phyloP scores from a whole-genome alignment of 1,284 basidiomycete species.

The Afroboletus lepidellus region DNA sequence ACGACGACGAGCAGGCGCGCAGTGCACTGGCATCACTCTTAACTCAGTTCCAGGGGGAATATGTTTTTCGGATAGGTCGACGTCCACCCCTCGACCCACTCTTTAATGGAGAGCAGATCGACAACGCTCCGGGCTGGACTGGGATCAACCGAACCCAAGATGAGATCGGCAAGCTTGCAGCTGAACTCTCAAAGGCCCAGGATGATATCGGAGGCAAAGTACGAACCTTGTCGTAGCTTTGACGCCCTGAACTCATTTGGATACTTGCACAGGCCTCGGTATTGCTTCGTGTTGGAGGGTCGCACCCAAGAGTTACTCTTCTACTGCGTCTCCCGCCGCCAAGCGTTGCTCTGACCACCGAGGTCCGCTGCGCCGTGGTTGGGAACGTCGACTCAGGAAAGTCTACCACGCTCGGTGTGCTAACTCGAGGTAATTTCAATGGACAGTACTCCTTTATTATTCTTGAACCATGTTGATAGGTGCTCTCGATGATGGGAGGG shows the following conservation, averaged over 20 bases:
- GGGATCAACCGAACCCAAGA: slow-evolving; percentile 49
- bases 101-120: slow-evolving; percentile 49
- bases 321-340: slow-evolving; percentile 71
- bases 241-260: slow-evolving; percentile 1
- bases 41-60: slow-evolving; percentile 66
- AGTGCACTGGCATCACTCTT: slow-evolving; percentile 64
- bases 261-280: slow-evolving; percentile 46
- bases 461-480: slow-evolving; percentile 48
- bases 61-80: slow-evolving; percentile 66
- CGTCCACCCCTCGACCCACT: slow-evolving; percentile 55
- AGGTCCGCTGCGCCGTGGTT: slow-evolving; percentile 93
- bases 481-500: slow-evolving; percentile 91
- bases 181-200: slow-evolving; percentile 45
- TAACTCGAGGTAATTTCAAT: slow-evolving; percentile 60
- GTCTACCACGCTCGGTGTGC: slow-evolving; percentile 88
- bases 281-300: slow-evolving; percentile 47
- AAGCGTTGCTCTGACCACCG: slow-evolving; percentile 70
- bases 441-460: neutral
- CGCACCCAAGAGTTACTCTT: slow-evolving; percentile 54
- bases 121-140: slow-evolving; percentile 49
- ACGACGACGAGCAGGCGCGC: slow-evolving; percentile 53
- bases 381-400: slow-evolving; percentile 96
- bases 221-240: slow-evolving; percentile 3
- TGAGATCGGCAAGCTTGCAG: slow-evolving; percentile 50
- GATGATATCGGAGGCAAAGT: slow-evolving; percentile 80